These are phyloP conservation scores for Phaffia australis DNA, from an alignment of 768 basidiomycete genomes.

Conservation along the genomic window DNA sequence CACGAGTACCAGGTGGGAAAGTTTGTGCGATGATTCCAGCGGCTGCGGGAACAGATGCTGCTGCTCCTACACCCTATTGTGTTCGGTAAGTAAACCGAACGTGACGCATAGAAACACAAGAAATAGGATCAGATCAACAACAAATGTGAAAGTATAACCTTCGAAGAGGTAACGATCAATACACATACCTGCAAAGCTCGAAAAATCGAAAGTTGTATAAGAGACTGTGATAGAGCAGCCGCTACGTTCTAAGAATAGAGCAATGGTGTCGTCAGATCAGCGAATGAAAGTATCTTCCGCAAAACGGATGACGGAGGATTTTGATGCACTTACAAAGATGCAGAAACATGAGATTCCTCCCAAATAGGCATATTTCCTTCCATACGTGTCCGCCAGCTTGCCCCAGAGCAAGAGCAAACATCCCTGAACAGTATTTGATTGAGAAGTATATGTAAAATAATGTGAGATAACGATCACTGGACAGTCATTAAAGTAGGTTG, in stretches of 20 bases:
- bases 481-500: not conserved
- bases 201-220: slow-evolving; percentile 53
- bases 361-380: slow-evolving; percentile 5
- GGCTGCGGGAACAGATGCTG: slow-evolving; percentile 30
- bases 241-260: slow-evolving; percentile 8
- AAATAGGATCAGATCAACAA: not conserved
- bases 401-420: slow-evolving; percentile 68
- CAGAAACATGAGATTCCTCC: slow-evolving; percentile 5
- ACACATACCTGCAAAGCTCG: slow-evolving; percentile 51
- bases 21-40: slow-evolving; percentile 70
- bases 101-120: not conserved
- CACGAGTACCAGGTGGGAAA: slow-evolving; percentile 50
- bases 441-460: not conserved
- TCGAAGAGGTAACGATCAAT: not conserved
- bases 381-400: slow-evolving; percentile 53
- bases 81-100: too few relatives aligned
- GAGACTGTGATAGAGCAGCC: slow-evolving; percentile 47
- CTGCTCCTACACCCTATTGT: slow-evolving; percentile 14
- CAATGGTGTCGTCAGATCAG: not conserved
- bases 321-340: not conserved
- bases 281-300: not conserved
- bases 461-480: not conserved
- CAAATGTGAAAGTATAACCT: not conserved
- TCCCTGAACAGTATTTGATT: slow-evolving; percentile 43
- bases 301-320: too few relatives aligned